phyloP scores from a whole-genome alignment of 192 early-diverging fungal species.

The Funneliformis mosseae region DNA sequence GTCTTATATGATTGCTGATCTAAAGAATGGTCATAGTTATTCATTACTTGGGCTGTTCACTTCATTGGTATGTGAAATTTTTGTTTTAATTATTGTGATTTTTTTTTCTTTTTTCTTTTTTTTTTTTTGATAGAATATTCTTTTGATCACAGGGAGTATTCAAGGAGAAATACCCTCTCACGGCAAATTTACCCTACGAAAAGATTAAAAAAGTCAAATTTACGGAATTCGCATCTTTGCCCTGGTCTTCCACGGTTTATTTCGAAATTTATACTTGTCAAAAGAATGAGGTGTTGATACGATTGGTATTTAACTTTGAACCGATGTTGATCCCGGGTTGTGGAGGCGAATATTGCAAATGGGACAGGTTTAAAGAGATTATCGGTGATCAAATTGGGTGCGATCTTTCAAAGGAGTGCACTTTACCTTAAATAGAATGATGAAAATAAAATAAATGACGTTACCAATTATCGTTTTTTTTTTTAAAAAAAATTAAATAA shows the following conservation, averaged over 20 bases:
- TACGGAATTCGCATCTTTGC: neutral
- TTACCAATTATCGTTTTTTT: too few species aligned
- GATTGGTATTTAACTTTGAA: neutral
- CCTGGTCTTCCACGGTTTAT: conserved; percentile 5
- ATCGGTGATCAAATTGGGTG: neutral
- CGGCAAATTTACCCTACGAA: conserved; percentile 5
- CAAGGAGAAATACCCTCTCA: neutral
- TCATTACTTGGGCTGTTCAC: neutral
- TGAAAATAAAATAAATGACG: too few species aligned
- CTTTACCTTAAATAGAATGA: neutral
- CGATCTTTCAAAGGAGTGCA: neutral
- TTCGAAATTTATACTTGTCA: conserved; percentile 16
- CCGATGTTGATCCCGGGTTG: conserved; percentile 11
- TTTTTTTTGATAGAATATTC: neutral
- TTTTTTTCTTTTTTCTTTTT: too few species aligned
- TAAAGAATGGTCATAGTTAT: conserved; percentile 12
- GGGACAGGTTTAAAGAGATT: neutral
- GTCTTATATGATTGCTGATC: conserved; percentile 10
- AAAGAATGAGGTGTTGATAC: neutral
- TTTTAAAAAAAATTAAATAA: too few species aligned
- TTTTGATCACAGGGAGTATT: neutral
- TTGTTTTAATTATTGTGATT: too few species aligned
- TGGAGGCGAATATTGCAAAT: conserved; percentile 2
- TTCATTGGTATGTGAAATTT: conserved; percentile 6
- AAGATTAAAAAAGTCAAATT: neutral